These are phyloP conservation scores for Carex cristatella DNA, from an alignment of 176 grass and related monocot genomes.

Conservation along the genomic window DNA sequence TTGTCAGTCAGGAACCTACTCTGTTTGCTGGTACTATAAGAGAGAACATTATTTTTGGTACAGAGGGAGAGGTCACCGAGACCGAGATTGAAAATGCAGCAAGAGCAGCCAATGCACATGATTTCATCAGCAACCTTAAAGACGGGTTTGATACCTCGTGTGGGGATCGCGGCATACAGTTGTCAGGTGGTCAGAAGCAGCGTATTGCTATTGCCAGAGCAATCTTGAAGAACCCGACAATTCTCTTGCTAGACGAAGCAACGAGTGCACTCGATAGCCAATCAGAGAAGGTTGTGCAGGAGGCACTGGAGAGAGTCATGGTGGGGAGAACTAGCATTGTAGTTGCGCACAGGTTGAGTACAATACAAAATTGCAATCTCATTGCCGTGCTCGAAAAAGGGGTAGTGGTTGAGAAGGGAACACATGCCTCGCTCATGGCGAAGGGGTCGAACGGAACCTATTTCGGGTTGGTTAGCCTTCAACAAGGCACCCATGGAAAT, in stretches of 20 bases:
- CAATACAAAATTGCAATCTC: conserved; percentile 69
- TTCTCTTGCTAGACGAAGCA: conserved; percentile 81
- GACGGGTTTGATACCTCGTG: conserved; percentile 91
- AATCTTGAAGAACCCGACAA: conserved; percentile 75
- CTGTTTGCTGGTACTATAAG: conserved; percentile 74
- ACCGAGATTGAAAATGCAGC: conserved; percentile 73
- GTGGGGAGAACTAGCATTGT: conserved; percentile 79
- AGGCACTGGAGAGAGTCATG: conserved; percentile 82
- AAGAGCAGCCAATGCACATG: conserved; percentile 77
- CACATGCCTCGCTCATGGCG: conserved; percentile 78
- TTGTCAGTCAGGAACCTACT: conserved; percentile 96
- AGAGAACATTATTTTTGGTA: conserved; percentile 77
- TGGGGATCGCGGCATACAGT: conserved; percentile 75
- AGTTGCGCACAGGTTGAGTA: conserved; percentile 84
- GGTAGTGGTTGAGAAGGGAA: conserved; percentile 77
- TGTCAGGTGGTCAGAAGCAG: conserved; percentile 95
- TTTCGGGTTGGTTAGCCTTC: conserved; percentile 66
- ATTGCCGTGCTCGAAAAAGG: conserved; percentile 84
- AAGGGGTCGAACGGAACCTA: conserved; percentile 68
- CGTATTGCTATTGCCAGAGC: conserved; percentile 90
- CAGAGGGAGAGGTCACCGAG: conserved; percentile 41
- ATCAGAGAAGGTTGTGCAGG: conserved; percentile 86
- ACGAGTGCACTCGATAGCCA: conserved; percentile 92
- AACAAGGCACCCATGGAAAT: conserved; percentile 42
- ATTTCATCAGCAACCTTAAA: conserved; percentile 89